Conservation (phyloP, 1,284 basidiomycete genomes). For the Earliella scabrosa region DNA sequence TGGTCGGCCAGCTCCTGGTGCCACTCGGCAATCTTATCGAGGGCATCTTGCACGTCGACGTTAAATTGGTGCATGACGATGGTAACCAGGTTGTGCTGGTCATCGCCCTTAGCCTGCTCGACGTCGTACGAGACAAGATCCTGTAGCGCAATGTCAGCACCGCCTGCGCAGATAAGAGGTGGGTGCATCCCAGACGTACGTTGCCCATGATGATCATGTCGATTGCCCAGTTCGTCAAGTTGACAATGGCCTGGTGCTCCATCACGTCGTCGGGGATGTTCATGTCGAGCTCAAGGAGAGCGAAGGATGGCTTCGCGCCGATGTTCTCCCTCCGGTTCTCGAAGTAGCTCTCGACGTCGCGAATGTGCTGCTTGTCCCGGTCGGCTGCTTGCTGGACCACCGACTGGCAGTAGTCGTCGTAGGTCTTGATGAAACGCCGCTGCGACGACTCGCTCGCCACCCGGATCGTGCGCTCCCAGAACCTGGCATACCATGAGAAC, state of each 20-base stretch:
- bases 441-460: conserved; percentile 19
- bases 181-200: conserved; percentile 27
- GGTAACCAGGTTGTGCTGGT: conserved; percentile 22
- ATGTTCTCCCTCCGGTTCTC: conserved; percentile 36
- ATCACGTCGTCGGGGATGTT: conserved; percentile 40
- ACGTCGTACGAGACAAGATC: conserved; percentile 33
- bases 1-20: conserved; percentile 2
- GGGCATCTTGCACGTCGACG: conserved; percentile 3
- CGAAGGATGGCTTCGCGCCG: conserved; percentile 39
- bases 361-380: conserved; percentile 29
- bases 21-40: conserved; percentile 4
- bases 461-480: conserved; percentile 27
- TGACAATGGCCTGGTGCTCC: conserved; percentile 36
- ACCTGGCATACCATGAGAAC: conserved; percentile 19
- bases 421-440: conserved; percentile 26
- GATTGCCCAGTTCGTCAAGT: conserved; percentile 25
- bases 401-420: conserved; percentile 33
- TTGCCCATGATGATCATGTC: conserved; percentile 35
- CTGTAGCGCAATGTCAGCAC: conserved; percentile 10
- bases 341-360: conserved; percentile 38
- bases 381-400: conserved; percentile 37
- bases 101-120: conserved; percentile 30
- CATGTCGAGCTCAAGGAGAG: conserved; percentile 36
- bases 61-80: conserved; percentile 6
- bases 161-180: background rate